A percentile compares a stretch with the other conserved stretches of the same genome.
These are phyloP conservation scores for Arachis stenosperma DNA, from an alignment of 306 rosid species.

Conservation along the genomic window DNA sequence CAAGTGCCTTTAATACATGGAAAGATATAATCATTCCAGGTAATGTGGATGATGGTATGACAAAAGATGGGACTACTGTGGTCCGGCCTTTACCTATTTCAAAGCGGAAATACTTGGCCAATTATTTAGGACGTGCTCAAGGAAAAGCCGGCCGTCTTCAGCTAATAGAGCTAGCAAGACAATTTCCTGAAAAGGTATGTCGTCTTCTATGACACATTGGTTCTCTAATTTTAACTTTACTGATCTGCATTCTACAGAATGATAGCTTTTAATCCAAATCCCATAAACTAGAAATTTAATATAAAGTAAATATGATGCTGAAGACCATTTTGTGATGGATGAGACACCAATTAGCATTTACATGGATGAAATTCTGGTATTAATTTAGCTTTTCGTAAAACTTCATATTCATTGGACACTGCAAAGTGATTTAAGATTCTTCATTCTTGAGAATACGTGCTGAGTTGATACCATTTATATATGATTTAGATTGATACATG, in stretches of 20 bases:
- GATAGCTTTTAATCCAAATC: constrained; percentile 6
- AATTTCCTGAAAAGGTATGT: constrained; percentile 82
- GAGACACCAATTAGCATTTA: constrained; percentile 25
- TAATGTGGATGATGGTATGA: constrained; percentile 82
- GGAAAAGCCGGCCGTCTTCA: constrained; percentile 88
- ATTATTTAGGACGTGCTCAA: constrained; percentile 95
- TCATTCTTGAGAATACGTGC: neutral
- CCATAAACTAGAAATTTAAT: constrained; percentile 10
- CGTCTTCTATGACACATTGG: constrained; percentile 33
- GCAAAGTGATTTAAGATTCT: constrained; percentile 17
- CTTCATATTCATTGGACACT: neutral
- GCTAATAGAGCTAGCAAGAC: constrained; percentile 80
- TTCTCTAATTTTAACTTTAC: constrained; percentile 22
- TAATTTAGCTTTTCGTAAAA: neutral
- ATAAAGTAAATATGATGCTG: constrained; percentile 10
- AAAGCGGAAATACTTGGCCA: constrained; percentile 83
- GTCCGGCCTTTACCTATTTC: constrained; percentile 81
- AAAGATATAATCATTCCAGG: constrained; percentile 99
- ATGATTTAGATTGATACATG: too few species aligned
- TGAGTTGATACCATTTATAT: constrained; percentile 1
- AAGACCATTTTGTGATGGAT: constrained; percentile 6
- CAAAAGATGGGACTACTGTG: constrained; percentile 48
- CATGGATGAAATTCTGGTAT: constrained; percentile 2
- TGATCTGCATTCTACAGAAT: constrained; percentile 1
- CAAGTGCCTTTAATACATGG: constrained; percentile 92